A percentile compares a stretch with the other conserved stretches of the same genome.
These are phyloP conservation scores for Thermothelomyces thermophilus DNA, from an alignment of 2,329 filamentous ascomycete genomes.

Conservation along the genomic window DNA sequence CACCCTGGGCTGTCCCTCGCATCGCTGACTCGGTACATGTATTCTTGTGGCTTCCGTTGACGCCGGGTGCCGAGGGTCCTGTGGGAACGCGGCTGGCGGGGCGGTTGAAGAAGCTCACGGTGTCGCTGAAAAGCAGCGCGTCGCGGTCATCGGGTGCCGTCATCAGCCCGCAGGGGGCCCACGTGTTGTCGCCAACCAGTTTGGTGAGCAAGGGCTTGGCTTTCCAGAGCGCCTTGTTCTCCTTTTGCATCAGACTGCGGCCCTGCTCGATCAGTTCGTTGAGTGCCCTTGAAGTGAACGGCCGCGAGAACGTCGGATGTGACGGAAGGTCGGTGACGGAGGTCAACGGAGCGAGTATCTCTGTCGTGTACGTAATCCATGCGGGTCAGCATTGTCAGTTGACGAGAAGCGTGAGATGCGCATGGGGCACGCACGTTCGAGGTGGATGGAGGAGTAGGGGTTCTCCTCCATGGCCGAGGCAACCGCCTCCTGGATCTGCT, in stretches of 20 bases:
- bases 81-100: not conserved
- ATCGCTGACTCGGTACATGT: not conserved
- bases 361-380: too few relatives aligned
- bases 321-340: constrained; percentile 66
- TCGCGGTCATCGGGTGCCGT: constrained; percentile 50
- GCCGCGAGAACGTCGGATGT: constrained; percentile 67
- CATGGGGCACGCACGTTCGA: constrained; percentile 55
- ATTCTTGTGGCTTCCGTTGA: constrained; percentile 1
- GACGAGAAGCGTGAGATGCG: not conserved
- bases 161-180: constrained; percentile 56
- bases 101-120: constrained; percentile 31
- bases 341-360: constrained; percentile 68
- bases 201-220: constrained; percentile 68
- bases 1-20: not conserved
- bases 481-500: constrained; percentile 53
- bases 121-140: constrained; percentile 41
- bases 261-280: constrained; percentile 64
- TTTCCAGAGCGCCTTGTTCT: constrained; percentile 65
- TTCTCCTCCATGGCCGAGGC: constrained; percentile 62
- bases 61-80: not conserved
- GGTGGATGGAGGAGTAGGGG: constrained; percentile 63
- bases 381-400: constrained; percentile 25
- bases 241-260: constrained; percentile 64
- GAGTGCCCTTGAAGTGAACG: constrained; percentile 68
- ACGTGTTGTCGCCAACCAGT: constrained; percentile 67